Percentiles rank a stretch among this genome's conserved stretches.
Evolutionary conservation across 345 rosid species (phyloP).

Genomic region (Raphanus sativus): DNA sequence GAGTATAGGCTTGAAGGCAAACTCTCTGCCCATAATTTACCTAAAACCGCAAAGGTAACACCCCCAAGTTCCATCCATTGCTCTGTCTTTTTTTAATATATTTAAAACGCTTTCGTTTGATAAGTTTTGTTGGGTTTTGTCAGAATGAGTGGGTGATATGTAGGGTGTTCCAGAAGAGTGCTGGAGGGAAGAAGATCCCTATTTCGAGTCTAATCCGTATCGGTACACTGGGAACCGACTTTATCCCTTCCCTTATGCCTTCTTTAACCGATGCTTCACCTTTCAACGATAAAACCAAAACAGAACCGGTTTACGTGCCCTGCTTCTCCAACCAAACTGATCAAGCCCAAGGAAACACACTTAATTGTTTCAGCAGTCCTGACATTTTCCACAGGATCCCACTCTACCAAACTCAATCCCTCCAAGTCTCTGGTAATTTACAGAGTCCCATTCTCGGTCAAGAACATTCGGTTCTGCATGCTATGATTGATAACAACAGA

Average conservation of each 20-base stretch:
- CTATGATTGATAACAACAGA: conserved; percentile 51
- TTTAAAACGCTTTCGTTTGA: neutral
- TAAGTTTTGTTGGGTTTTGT: neutral
- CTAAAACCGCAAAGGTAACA: conserved; percentile 76
- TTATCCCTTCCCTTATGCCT: conserved; percentile 51
- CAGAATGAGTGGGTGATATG: conserved; percentile 96
- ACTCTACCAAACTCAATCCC: conserved; percentile 40
- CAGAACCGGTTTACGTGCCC: conserved; percentile 81
- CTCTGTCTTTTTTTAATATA: conserved; percentile 2
- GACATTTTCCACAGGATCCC: conserved; percentile 41
- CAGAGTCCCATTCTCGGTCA: conserved; percentile 44
- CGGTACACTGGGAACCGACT: conserved; percentile 49
- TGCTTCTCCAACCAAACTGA: conserved; percentile 87
- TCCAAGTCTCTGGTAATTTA: conserved; percentile 29
- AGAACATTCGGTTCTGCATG: conserved; percentile 54
- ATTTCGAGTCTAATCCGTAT: conserved; percentile 55
- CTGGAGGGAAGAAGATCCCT: conserved; percentile 68
- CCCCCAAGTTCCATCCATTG: neutral
- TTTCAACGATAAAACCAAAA: conserved; percentile 40
- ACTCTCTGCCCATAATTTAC: conserved; percentile 64
- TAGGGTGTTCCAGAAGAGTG: conserved; percentile 80
- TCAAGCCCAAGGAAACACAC: conserved; percentile 44
- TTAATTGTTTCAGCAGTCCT: conserved; percentile 41
- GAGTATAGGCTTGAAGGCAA: conserved; percentile 81
- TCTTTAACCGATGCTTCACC: conserved; percentile 72